Evolutionary conservation across 306 rosid genomes (phyloP).

Genomic region (Trichosanthes cucumerina): DNA sequence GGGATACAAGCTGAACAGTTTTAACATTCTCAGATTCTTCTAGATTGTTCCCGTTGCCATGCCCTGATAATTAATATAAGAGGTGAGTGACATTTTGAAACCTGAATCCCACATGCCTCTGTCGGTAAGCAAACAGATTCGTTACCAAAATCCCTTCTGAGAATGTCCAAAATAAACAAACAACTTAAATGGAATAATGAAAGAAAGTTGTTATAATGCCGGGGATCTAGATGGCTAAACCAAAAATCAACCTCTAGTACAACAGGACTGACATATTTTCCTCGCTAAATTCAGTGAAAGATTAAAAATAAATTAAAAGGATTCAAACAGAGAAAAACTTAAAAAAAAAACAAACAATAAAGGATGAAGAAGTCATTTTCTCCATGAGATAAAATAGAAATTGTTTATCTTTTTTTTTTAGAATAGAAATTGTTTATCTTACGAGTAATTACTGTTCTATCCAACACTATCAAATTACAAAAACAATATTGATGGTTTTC

Average conservation of each 20-base stretch:
- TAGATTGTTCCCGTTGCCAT: background rate
- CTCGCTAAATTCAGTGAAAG: background rate
- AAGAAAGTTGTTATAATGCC: background rate
- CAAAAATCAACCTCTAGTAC: background rate
- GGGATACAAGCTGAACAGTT: constrained; percentile 7
- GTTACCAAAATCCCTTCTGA: background rate
- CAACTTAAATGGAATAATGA: background rate
- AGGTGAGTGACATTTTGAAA: constrained; percentile 19
- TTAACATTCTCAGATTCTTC: constrained; percentile 11
- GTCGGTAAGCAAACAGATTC: background rate
- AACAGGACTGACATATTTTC: background rate
- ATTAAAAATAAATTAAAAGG: background rate
- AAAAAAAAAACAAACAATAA: background rate
- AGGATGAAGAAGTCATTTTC: background rate
- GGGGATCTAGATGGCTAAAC: background rate
- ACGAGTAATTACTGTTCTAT: background rate
- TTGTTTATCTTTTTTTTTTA: no score
- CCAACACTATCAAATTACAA: background rate
- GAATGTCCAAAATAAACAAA: background rate
- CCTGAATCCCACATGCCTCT: constrained; percentile 2
- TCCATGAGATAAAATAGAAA: background rate
- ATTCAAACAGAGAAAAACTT: background rate
- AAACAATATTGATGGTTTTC: background rate
- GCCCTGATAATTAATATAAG: constrained; percentile 7
- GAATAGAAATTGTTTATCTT: no score